Conservation (phyloP, 371 early-diverging fungal genomes). For the Dipsacomyces acuminosporus region DNA sequence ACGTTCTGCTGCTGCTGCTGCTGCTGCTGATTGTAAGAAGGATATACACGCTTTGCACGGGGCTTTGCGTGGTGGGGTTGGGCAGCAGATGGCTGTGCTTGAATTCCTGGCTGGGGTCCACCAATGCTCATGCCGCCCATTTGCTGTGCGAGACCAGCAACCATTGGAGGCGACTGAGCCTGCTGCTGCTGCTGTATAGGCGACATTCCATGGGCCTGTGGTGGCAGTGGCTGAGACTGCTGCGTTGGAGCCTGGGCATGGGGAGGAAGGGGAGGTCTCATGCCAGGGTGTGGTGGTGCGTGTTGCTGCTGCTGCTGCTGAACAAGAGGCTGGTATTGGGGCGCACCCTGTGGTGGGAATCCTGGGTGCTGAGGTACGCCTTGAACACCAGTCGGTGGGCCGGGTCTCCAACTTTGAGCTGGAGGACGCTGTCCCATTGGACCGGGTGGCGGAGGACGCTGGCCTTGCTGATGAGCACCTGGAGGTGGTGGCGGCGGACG, state of each 20-base stretch:
- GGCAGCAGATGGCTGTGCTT: constrained; percentile 18
- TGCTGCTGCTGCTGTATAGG: constrained; percentile 8
- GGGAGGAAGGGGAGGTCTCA: background rate
- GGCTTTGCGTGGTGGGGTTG: constrained; percentile 24
- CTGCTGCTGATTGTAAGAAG: background rate
- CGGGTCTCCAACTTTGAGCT: too few relatives aligned
- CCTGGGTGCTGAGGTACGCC: too few relatives aligned
- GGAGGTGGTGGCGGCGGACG: background rate
- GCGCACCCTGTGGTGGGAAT: background rate
- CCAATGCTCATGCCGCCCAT: constrained; percentile 39
- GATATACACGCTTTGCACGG: constrained; percentile 32
- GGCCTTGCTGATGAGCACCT: background rate
- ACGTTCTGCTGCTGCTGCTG: too few relatives aligned
- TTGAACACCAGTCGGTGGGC: too few relatives aligned
- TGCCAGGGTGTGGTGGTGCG: background rate
- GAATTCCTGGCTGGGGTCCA: constrained; percentile 20
- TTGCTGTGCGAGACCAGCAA: constrained; percentile 27
- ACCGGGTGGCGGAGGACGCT: background rate
- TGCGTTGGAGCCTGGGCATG: constrained; percentile 1
- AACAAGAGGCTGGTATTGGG: constrained; percentile 13
- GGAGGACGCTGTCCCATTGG: background rate
- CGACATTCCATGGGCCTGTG: background rate
- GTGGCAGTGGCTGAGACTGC: constrained; percentile 9
- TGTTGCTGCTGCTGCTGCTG: constrained; percentile 21
- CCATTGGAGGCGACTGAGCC: constrained; percentile 2